phyloP scores from a whole-genome alignment of 768 basidiomycete genomes.

The Suillus ampliporus region DNA sequence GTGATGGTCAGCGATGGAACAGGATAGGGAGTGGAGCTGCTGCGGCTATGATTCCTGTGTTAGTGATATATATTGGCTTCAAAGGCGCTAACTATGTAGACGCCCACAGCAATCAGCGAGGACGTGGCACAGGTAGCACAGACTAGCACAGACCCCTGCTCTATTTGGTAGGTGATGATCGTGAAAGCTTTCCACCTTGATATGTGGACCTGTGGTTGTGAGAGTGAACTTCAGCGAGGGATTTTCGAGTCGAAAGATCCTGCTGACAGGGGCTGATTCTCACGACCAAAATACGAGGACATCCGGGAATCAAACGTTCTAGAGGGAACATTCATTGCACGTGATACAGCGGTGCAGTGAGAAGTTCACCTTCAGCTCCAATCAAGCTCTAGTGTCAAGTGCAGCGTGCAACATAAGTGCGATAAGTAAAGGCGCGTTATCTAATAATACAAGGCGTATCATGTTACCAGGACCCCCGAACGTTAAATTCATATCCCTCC shows the following conservation, averaged over 20 bases:
- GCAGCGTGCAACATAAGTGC: neutral
- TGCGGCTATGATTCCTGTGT: neutral
- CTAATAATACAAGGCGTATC: neutral
- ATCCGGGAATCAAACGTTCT: neutral
- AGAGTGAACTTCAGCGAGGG: too few relatives aligned
- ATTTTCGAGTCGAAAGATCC: neutral
- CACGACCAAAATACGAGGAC: neutral
- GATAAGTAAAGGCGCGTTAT: constrained; percentile 5
- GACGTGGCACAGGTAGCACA: neutral
- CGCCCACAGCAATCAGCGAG: neutral
- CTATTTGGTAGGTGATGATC: neutral
- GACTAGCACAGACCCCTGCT: neutral
- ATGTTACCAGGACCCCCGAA: neutral
- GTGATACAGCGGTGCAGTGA: neutral
- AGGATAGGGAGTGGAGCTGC: neutral
- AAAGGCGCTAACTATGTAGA: neutral
- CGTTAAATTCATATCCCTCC: neutral
- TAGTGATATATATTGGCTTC: neutral
- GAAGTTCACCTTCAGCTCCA: neutral
- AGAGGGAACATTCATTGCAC: neutral
- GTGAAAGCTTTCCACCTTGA: neutral
- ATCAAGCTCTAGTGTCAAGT: neutral
- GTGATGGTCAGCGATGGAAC: neutral
- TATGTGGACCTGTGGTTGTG: neutral
- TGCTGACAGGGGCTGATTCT: too few relatives aligned